These are phyloP conservation scores for Diplosphaera chodatii DNA, from an alignment of 139 green algal species.

Conservation along the genomic window DNA sequence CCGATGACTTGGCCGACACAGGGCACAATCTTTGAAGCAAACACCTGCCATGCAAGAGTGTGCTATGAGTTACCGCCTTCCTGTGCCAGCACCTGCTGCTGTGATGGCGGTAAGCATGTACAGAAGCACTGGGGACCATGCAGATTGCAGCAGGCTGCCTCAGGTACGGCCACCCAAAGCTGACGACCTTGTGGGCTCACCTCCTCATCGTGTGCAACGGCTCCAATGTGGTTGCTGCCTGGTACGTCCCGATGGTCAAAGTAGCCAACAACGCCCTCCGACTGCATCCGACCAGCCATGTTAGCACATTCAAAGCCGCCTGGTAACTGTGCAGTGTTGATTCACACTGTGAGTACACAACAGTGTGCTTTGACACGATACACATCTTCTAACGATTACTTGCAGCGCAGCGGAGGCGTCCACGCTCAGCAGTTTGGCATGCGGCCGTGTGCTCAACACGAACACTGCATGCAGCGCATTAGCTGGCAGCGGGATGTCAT, in stretches of 20 bases:
- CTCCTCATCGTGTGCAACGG: conserved; percentile 83
- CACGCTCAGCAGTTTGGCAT: conserved; percentile 70
- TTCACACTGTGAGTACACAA: too few relatives aligned
- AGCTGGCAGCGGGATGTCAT: conserved; percentile 74
- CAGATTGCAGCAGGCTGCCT: too few relatives aligned
- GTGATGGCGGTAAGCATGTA: too few relatives aligned
- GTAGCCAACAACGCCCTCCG: conserved; percentile 59
- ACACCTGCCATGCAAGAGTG: conserved; percentile 32
- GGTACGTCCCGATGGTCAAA: conserved; percentile 56
- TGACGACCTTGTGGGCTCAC: too few relatives aligned
- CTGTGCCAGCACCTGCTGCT: too few relatives aligned
- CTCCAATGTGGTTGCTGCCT: conserved; percentile 78
- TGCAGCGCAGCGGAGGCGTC: conserved; percentile 56
- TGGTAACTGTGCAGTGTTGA: too few relatives aligned
- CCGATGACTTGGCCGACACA: conserved; percentile 83
- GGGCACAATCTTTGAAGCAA: conserved; percentile 76
- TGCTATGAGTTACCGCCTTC: too few relatives aligned
- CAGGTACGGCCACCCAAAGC: too few relatives aligned
- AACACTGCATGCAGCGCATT: conserved; percentile 70
- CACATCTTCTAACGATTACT: too few relatives aligned
- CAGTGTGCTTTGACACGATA: too few relatives aligned
- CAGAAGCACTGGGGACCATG: too few relatives aligned
- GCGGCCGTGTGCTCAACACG: conserved; percentile 67
- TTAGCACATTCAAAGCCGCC: too few relatives aligned
- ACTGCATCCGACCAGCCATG: conserved; percentile 4